These are phyloP conservation scores for Aspergillus steynii DNA, from an alignment of 495 filamentous ascomycete species.

Conservation along the genomic window DNA sequence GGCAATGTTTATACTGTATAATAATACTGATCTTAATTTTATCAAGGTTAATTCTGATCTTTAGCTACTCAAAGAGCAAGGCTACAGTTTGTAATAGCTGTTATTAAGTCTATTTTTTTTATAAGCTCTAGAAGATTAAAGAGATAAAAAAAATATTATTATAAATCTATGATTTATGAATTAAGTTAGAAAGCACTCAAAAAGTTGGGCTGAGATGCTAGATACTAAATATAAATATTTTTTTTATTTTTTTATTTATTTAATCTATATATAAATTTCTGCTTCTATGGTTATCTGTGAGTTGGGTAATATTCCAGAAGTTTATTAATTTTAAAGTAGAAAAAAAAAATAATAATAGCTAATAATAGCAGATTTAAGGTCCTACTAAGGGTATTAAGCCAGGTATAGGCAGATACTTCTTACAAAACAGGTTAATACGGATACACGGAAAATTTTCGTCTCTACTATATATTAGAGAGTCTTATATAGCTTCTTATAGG, in stretches of 20 bases:
- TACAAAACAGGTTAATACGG: background rate
- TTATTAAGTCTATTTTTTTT: too few species aligned
- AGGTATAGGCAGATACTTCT: constrained; percentile 1
- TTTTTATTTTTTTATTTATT: constrained; percentile 1
- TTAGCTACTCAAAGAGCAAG: too few species aligned
- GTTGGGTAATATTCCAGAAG: background rate
- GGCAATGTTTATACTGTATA: too few species aligned
- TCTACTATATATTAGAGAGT: constrained; percentile 3
- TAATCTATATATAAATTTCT: background rate
- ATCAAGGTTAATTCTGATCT: too few species aligned
- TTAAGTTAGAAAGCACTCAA: too few species aligned
- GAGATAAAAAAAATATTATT: too few species aligned
- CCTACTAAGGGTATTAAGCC: background rate
- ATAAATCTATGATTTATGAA: too few species aligned
- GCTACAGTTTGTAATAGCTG: too few species aligned
- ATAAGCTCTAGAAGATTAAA: too few species aligned
- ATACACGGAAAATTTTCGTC: background rate
- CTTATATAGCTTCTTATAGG: background rate
- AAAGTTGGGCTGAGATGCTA: too few species aligned
- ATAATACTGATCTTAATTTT: too few species aligned
- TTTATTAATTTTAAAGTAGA: background rate
- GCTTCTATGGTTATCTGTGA: constrained; percentile 4
- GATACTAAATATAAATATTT: background rate
- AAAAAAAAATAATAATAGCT: background rate
- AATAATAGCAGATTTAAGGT: background rate